Base-by-base conservation (phyloP, 1,139 yeast genomes). In the Sugiyamaella grinbergsii region DNA sequence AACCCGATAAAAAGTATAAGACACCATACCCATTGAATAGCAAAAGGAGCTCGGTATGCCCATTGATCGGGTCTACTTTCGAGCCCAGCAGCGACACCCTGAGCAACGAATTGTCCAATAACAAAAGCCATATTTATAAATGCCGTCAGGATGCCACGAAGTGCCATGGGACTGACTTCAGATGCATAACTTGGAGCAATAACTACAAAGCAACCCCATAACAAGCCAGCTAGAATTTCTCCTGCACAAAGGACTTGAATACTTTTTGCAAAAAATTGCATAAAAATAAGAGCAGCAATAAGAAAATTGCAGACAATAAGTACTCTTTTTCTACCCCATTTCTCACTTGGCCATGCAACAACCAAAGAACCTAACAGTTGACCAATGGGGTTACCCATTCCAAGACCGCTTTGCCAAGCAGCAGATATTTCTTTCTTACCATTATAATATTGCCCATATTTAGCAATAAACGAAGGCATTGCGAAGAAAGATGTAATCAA, bases 11-110 rank as follows among this genome's bases (percentile, higher is more conserved):
- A 71, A 59, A 80, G 71, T 11, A 79, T 80, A 49, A 77, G 55
- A 2, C 83, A 83, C 83, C 84, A 81, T 10, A 74, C 62, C 85
- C 85, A 81, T 63, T 81, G 85, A 23, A 77, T 50, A 1, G 77
- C 81, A 61, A 73, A 76, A 1, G 81, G 81, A 23, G 76, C 64
- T 46, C 67, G 63, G 63, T 73, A 75, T 1, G 75, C 67, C 62
- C 66, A 57, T 13, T 62, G 54, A 47, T 59, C 59, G 22, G 62
- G 54, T 22, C 47, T 31, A 29, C 53, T 47, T 4, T 63, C 52
- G 44, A 67, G 55, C 5, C 70, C 75, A 50, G 65, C 66, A 52
- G 74, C 60, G 15, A 74, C 70, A 42, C 75, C 71, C 20, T 74
- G 61, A 6, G 74, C 65, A 48, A 73, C 62, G 39, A 74, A 62